These are phyloP conservation scores for Erythrophleum ivorense DNA, from an alignment of 331 rosid species.

Conservation along the genomic window DNA sequence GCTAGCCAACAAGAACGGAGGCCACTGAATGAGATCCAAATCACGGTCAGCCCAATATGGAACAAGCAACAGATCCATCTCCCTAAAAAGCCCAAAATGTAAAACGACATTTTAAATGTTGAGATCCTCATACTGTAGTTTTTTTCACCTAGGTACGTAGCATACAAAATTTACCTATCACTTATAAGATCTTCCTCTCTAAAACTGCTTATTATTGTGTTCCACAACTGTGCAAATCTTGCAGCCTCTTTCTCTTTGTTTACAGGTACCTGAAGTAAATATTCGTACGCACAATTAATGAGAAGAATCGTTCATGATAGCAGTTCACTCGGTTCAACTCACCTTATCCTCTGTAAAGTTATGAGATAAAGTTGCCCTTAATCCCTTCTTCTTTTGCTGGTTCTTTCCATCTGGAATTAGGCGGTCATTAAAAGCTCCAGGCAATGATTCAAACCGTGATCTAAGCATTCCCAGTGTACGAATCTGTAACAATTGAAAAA, in stretches of 20 bases:
- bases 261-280: slow-evolving; percentile 52
- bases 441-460: slow-evolving; percentile 85
- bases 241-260: slow-evolving; percentile 85
- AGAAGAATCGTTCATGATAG: no score
- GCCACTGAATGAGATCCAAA: no score
- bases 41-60: slow-evolving; percentile 96
- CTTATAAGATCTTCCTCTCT: slow-evolving; percentile 94
- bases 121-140: no score
- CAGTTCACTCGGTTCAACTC: no score
- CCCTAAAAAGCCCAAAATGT: slow-evolving; percentile 56
- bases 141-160: slow-evolving; percentile 21
- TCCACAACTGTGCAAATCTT: slow-evolving; percentile 94
- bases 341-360: slow-evolving; percentile 51
- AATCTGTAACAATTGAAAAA: slow-evolving; percentile 62
- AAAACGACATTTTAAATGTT: no score
- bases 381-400: slow-evolving; percentile 85
- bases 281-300: no score
- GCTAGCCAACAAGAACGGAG: no score
- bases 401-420: slow-evolving; percentile 73
- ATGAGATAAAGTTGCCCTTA: slow-evolving; percentile 80
- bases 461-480: slow-evolving; percentile 97
- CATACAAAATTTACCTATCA: slow-evolving; percentile 78
- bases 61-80: slow-evolving; percentile 91
- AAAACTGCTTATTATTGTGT: slow-evolving; percentile 83
- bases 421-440: slow-evolving; percentile 83